Base-by-base conservation (phyloP, 108 stramenopile species). In the Cyclotella atomus region DNA sequence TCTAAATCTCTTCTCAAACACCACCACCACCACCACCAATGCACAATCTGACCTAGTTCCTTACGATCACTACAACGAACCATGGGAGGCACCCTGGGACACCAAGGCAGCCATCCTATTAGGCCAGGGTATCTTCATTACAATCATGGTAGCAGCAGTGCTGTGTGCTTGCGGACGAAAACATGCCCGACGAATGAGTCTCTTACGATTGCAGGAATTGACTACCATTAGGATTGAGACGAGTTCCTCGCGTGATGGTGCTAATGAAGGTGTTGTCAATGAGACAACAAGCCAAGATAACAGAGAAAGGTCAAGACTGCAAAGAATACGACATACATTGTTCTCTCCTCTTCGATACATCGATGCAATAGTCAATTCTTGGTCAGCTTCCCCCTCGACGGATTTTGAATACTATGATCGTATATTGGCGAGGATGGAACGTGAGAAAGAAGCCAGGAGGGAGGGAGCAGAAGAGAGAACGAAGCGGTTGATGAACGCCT, bases 381-480 rank as follows among this genome's bases (percentile, higher is more conserved):
- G 52, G 52, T 19, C 21, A 19, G 20, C 52, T 52, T 52, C 52
- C 10, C 52, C 52, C 21, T 23, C 21, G 1, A 52, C 52, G 1
- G 52, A 52, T 52, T 52, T 21, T 52, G 52, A 52, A 23, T 52
- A 52, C 21, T 52, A 52, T 23, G 21, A 52, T 52, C 52, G 20
- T 19, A 52, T 52, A 23, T 52, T 69, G 55, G 54, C 55, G 20
- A 33, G 68, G 53, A 43, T 69, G 68, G 68, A 69, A 36, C 32
- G 41, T 27, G 53, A 69, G 27, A 49, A 52, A 7, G 53, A 53
- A 21, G 55, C 35, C 2, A 41, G 41, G 20, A 30, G 32, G 53
- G 68, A 69, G 32, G 38, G 52, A 28, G 38, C 43, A 16, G 68
- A 69, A 54, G 68, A 69, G 6, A 50, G 68, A 54, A 52, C 23